Evolutionary conservation across 768 basidiomycete species (phyloP), one percentile per base, ranked within the genome.

Genomic region (Cyclocybe aegerita): DNA sequence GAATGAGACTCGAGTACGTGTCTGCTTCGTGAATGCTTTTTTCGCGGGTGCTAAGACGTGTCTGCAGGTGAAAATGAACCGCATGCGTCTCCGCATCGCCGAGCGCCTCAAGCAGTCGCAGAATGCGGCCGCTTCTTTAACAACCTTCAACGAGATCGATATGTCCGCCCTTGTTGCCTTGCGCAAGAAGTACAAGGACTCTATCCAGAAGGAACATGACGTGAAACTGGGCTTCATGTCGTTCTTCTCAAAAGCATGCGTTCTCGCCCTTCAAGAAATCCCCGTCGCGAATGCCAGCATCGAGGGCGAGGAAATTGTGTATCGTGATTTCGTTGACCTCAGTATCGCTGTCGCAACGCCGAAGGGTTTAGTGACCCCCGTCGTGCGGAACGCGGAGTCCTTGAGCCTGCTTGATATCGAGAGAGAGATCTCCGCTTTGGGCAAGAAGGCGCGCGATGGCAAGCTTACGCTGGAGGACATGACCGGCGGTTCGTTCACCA

Each of bases 91-190:
- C 55, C 92, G 95, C 54, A 99, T 99, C 63, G 89, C 95, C 41
- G 93, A 95, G 72, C 93, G 96, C 46, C 83, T 99, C 67, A 99
- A 99, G 76, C 88, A 97, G 67, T 96, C 95, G 16, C 96, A 99
- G 69, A 97, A 98, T 66, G 83, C 91, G 14, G 97, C 96, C 4
- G 96, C 96, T 41, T 95, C 93, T 43, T 71, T 98, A 52, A 98
- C 97, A 32, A 98, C 96, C 17, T 99, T 99, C 82, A 98, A 99
- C 75, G 96, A 99, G 73, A 92, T 99, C 65, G 96, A 98, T 76
- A 98, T 99, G 96, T 94, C 93, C 37, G 87, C 90, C 38, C 75
- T 98, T 49, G 90, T 97, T 76, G 86, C 88, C 37, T 84, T 98
- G 85, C 90, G 96, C 62, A 83, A 87, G 66, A 83, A 86, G 66